Percentiles rank a stretch among this genome's conserved stretches.
Evolutionary conservation across 768 basidiomycete genomes (phyloP).

Genomic region (Boletus tylopilopsis): DNA sequence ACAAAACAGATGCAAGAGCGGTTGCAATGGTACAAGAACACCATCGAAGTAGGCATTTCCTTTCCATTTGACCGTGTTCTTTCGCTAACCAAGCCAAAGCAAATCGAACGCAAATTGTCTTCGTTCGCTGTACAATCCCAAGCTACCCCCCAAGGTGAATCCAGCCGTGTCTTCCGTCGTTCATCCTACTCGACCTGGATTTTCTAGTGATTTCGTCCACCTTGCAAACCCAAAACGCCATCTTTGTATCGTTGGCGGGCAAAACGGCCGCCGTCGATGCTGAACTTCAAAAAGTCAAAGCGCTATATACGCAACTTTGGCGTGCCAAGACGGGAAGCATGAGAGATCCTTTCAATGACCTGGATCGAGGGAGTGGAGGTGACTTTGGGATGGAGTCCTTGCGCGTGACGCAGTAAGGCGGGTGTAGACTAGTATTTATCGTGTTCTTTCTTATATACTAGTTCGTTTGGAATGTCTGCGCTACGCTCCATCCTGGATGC

Average conservation of each 20-base stretch:
- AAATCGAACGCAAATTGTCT: conserved; percentile 78
- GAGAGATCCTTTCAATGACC: conserved; percentile 73
- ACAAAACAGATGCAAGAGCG: conserved; percentile 70
- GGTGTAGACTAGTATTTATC: no score
- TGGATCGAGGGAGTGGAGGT: conserved; percentile 35
- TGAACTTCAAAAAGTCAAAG: conserved; percentile 74
- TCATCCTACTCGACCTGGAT: background rate
- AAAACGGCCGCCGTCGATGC: conserved; percentile 72
- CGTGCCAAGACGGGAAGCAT: conserved; percentile 76
- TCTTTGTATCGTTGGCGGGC: conserved; percentile 71
- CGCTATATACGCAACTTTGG: conserved; percentile 74
- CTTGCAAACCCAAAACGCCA: conserved; percentile 74
- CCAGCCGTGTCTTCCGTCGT: background rate
- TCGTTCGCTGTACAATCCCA: conserved; percentile 62
- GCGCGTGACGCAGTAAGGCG: conserved; percentile 12
- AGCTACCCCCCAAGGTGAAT: conserved; percentile 69
- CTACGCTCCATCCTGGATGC: no score
- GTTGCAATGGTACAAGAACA: conserved; percentile 73
- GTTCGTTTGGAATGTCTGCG: no score
- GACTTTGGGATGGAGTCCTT: conserved; percentile 44
- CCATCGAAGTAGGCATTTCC: conserved; percentile 58
- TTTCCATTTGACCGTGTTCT: background rate
- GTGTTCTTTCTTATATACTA: no score
- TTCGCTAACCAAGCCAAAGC: conserved; percentile 10
- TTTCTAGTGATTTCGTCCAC: conserved; percentile 64